phyloP scores from a whole-genome alignment of 1,284 basidiomycete species.

The Cutaneotrichosporon sp. region DNA sequence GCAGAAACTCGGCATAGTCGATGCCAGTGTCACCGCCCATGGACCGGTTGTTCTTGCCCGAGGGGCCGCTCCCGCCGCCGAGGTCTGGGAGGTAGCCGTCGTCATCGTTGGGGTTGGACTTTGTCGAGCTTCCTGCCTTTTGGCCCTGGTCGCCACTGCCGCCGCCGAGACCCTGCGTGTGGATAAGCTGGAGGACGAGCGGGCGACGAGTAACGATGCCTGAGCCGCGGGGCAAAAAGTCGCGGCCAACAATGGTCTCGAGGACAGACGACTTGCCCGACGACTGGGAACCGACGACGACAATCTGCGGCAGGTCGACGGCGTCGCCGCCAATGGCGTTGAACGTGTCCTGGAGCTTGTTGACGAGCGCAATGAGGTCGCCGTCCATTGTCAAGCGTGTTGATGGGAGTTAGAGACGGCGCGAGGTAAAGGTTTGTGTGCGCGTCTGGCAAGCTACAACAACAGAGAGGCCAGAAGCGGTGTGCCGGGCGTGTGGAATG shows the following conservation, averaged over 20 bases:
- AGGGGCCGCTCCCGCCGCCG: constrained; percentile 22
- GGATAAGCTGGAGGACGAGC: constrained; percentile 90
- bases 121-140: neutral
- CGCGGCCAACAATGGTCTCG: constrained; percentile 77
- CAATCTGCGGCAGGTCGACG: constrained; percentile 52
- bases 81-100: constrained; percentile 41
- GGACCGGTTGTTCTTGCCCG: neutral
- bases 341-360: constrained; percentile 72
- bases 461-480: no score
- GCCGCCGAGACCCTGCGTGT: constrained; percentile 57
- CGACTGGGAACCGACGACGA: constrained; percentile 51
- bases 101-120: neutral
- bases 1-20: constrained; percentile 96
- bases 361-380: constrained; percentile 91
- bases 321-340: constrained; percentile 53
- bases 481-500: no score
- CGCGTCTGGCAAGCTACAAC: no score
- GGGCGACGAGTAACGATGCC: constrained; percentile 88
- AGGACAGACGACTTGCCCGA: constrained; percentile 56
- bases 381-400: constrained; percentile 62
- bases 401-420: no score
- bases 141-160: neutral
- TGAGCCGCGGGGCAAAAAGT: constrained; percentile 78
- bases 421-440: no score
- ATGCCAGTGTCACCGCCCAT: constrained; percentile 48